Conservation (phyloP, 2,329 filamentous ascomycete genomes). For the Aureobasidium sp. region DNA sequence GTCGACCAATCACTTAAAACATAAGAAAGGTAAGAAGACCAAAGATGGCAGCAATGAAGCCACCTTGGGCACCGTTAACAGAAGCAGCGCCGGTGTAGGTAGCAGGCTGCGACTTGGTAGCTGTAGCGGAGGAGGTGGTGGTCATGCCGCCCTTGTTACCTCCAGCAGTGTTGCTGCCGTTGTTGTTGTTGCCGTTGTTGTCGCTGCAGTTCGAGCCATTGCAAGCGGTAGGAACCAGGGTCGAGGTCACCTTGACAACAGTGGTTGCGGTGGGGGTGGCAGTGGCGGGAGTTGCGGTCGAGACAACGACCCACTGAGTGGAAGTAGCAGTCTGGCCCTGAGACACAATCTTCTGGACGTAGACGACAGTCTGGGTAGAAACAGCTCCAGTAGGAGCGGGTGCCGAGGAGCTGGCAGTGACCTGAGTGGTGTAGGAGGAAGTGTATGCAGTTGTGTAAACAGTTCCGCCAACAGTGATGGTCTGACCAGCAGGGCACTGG, state of each 20-base stretch:
- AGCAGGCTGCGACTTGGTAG: not conserved
- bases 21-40: too few species aligned
- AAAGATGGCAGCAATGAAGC: not conserved
- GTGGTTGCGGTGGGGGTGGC: conserved; percentile 19
- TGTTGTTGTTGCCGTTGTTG: not conserved
- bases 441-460: not conserved
- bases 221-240: not conserved
- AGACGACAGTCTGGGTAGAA: not conserved
- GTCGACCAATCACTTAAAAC: too few species aligned
- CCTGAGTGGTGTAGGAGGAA: not conserved
- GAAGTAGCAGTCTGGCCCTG: not conserved
- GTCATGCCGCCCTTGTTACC: not conserved
- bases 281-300: conserved; percentile 15
- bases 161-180: not conserved
- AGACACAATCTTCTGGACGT: not conserved
- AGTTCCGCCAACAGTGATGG: not conserved
- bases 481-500: conserved; percentile 28
- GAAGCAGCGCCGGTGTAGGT: not conserved
- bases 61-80: not conserved
- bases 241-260: conserved; percentile 19
- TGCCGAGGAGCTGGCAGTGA: not conserved
- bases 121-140: too few species aligned
- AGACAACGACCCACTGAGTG: not conserved
- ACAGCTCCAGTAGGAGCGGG: not conserved
- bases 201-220: too few species aligned